Evolutionary conservation across 345 rosid genomes (phyloP).

Genomic region (Corymbia maculata): DNA sequence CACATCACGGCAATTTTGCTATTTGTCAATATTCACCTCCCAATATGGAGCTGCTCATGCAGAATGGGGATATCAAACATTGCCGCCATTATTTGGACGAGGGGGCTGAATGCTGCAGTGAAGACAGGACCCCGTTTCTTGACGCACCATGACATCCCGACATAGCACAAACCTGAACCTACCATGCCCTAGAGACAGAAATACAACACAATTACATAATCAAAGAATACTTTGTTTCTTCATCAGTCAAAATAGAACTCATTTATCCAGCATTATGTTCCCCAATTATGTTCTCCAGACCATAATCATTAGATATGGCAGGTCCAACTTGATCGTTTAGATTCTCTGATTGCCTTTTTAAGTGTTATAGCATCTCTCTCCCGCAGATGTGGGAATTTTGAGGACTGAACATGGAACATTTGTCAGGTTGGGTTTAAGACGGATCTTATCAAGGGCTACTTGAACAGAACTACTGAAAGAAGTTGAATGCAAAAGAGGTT

Average conservation of each 20-base stretch:
- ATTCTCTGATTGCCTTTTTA: background rate
- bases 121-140: conserved; percentile 69
- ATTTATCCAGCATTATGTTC: background rate
- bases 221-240: background rate
- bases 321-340: background rate
- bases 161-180: conserved; percentile 73
- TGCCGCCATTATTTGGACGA: conserved; percentile 61
- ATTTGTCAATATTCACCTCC: conserved; percentile 35
- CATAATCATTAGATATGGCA: background rate
- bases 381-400: background rate
- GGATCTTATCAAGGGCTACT: background rate
- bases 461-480: background rate
- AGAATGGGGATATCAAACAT: conserved; percentile 51
- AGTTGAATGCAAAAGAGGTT: background rate
- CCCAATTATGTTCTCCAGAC: background rate
- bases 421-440: background rate
- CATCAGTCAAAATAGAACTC: background rate
- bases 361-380: background rate
- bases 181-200: conserved; percentile 44
- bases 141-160: conserved; percentile 88
- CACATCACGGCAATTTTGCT: background rate
- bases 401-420: background rate
- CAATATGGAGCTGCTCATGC: conserved; percentile 55
- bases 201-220: background rate
- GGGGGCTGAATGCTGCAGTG: conserved; percentile 70